Evolutionary conservation across 495 filamentous ascomycete species (phyloP).

Genomic region (Daldinia vernicosa): DNA sequence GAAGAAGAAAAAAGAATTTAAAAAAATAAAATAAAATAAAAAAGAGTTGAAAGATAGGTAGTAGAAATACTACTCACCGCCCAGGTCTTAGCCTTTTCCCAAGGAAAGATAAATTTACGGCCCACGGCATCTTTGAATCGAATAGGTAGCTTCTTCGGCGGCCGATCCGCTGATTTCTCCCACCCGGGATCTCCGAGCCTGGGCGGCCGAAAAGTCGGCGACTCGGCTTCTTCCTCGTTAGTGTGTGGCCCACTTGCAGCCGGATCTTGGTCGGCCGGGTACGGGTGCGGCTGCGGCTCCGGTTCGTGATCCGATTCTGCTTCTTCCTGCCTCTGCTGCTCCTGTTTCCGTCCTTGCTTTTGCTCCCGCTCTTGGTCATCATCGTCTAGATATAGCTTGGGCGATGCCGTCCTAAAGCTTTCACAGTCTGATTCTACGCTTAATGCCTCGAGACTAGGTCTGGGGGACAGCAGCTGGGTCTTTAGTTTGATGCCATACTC

Average conservation of each 20-base stretch:
- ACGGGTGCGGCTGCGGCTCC: background rate
- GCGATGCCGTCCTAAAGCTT: background rate
- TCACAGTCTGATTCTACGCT: conserved; percentile 4
- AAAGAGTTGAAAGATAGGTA: background rate
- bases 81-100: conserved; percentile 72
- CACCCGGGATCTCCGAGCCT: conserved; percentile 29
- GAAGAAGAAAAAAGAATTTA: background rate
- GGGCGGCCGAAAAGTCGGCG: conserved; percentile 23
- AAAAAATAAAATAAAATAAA: background rate
- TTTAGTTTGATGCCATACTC: background rate
- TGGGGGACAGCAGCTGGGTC: background rate
- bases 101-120: conserved; percentile 71
- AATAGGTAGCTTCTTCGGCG: conserved; percentile 60
- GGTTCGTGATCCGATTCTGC: conserved; percentile 3
- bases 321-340: too few relatives aligned
- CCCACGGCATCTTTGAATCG: conserved; percentile 74
- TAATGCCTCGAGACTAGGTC: background rate
- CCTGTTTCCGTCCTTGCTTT: conserved; percentile 37
- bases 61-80: conserved; percentile 55
- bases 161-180: conserved; percentile 42
- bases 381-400: conserved; percentile 4
- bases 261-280: background rate
- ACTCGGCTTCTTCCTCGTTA: background rate
- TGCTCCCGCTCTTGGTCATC: conserved; percentile 17
- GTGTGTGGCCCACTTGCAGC: conserved; percentile 5